Percentiles rank a stretch among this genome's conserved stretches.
Conservation (phyloP, 129 eudicot species). For the Logfia minima region DNA sequence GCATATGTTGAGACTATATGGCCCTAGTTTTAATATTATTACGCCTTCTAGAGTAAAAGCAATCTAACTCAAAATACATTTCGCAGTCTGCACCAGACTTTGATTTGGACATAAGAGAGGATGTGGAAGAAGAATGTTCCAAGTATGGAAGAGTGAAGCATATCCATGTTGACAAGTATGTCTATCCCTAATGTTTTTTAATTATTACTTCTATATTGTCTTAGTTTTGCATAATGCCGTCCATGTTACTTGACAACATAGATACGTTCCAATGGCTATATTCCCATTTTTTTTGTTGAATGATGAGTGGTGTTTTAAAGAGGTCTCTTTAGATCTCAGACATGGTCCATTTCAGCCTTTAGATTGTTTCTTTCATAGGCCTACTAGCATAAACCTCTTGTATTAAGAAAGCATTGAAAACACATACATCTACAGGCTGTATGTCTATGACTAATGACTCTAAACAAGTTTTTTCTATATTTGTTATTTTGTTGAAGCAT, state of each 20-base stretch:
- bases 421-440: background rate
- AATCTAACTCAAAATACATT: slow-evolving; percentile 2
- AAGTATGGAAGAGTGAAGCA: slow-evolving; percentile 85
- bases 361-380: background rate
- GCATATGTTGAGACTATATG: background rate
- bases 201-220: background rate
- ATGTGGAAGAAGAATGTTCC: slow-evolving; percentile 88
- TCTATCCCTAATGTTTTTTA: background rate
- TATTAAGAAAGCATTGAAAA: background rate
- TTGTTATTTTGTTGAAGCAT: background rate
- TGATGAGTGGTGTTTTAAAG: background rate
- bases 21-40: background rate
- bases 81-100: slow-evolving; percentile 88
- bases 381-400: background rate
- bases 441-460: background rate
- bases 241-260: slow-evolving; percentile 1
- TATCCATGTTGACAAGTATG: slow-evolving; percentile 88
- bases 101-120: slow-evolving; percentile 89
- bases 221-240: background rate
- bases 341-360: background rate
- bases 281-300: background rate
- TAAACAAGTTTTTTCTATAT: background rate
- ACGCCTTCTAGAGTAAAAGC: background rate
- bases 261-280: background rate
- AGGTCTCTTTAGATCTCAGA: background rate